phyloP scores from a whole-genome alignment of 139 green algal genomes.

The Trebouxia sp. region DNA sequence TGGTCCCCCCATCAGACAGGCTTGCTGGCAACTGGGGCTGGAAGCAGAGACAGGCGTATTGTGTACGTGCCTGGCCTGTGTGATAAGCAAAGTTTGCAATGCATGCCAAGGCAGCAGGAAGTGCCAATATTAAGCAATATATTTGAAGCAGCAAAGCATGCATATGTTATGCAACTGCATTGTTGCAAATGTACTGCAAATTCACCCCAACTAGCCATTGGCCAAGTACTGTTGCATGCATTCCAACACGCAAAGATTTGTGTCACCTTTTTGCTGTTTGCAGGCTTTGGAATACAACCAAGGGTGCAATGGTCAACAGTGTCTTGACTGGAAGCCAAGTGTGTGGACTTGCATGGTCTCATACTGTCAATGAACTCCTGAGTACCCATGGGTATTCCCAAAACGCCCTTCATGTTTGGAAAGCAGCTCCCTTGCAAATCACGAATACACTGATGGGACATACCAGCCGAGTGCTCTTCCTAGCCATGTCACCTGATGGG shows the following conservation, averaged over 20 bases:
- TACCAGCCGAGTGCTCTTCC: not conserved
- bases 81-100: too few relatives aligned
- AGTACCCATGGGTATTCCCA: conserved; percentile 12
- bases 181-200: too few relatives aligned
- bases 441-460: not conserved
- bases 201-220: too few relatives aligned
- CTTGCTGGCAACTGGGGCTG: not conserved
- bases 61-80: not conserved
- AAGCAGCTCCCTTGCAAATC: not conserved
- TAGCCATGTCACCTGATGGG: conserved; percentile 13
- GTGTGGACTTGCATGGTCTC: conserved; percentile 8
- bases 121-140: too few relatives aligned
- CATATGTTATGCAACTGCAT: not conserved
- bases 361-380: conserved; percentile 12
- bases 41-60: not conserved
- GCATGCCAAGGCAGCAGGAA: too few relatives aligned
- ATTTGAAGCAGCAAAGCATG: too few relatives aligned
- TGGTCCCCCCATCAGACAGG: conserved; percentile 3
- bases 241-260: too few relatives aligned
- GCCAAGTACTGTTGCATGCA: too few relatives aligned
- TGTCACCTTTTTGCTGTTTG: too few relatives aligned
- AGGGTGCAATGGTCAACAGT: not conserved
- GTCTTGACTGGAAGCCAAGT: conserved; percentile 13
- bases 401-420: conserved; percentile 14
- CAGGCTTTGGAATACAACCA: conserved; percentile 21